Evolutionary conservation across 768 basidiomycete genomes (phyloP).

Genomic region (Pisolithus tinctorius): DNA sequence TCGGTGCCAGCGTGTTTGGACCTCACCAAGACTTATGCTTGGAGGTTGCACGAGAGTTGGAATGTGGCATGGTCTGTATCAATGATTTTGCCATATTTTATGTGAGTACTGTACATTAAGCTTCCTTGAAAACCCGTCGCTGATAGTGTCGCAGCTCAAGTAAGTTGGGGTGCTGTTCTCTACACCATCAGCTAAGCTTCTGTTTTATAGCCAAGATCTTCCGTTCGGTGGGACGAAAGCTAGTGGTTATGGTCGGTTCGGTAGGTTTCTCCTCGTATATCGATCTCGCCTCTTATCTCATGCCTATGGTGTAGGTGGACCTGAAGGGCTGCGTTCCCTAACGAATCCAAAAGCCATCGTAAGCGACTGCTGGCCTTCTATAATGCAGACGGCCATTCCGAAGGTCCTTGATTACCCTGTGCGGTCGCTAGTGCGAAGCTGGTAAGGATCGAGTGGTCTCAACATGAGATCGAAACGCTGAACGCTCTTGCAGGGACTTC

Average conservation of each 20-base stretch:
- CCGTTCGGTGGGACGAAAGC: slow-evolving; percentile 93
- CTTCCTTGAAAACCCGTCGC: slow-evolving; percentile 6
- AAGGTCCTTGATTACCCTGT: slow-evolving; percentile 82
- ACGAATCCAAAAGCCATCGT: slow-evolving; percentile 88
- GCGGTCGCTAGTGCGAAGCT: slow-evolving; percentile 63
- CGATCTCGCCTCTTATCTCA: slow-evolving; percentile 5
- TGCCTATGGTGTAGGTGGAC: slow-evolving; percentile 53
- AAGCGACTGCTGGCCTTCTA: slow-evolving; percentile 77
- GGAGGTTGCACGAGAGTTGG: slow-evolving; percentile 70
- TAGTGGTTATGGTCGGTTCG: slow-evolving; percentile 92
- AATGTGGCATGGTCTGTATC: slow-evolving; percentile 96
- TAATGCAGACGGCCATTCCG: slow-evolving; percentile 83
- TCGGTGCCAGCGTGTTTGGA: slow-evolving; percentile 94
- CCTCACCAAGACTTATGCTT: slow-evolving; percentile 73
- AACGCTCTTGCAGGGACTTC: slow-evolving; percentile 37
- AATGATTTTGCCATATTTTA: slow-evolving; percentile 94
- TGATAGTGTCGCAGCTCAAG: slow-evolving; percentile 49
- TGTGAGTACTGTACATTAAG: slow-evolving; percentile 36
- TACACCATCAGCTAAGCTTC: background rate
- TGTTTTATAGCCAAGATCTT: slow-evolving; percentile 63
- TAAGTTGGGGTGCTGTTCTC: slow-evolving; percentile 30
- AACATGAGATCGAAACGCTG: background rate
- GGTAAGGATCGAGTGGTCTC: slow-evolving; percentile 40
- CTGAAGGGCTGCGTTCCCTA: slow-evolving; percentile 84
- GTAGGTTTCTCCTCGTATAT: slow-evolving; percentile 32